Evolutionary conservation across 345 rosid species (phyloP), one percentile per base, ranked within the genome.

Genomic region (Aquilaria yunnanensis): DNA sequence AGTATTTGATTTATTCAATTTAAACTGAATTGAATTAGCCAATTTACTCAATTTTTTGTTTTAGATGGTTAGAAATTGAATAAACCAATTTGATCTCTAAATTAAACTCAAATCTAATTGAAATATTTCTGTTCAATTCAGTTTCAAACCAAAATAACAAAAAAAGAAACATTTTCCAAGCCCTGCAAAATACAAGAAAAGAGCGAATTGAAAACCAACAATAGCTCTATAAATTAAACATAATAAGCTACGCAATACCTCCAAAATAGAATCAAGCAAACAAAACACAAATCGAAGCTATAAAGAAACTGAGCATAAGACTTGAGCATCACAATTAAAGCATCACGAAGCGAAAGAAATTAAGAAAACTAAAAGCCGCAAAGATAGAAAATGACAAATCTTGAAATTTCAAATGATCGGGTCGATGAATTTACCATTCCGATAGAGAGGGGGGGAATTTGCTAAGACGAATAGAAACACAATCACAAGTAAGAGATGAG

Each of bases 381-480:
- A 12, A 54, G 51, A 54, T 63, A 9, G 8, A 54, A 45, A 63
- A 45, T 23, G 50, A 65, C 34, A 7, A 7, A 46, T 34, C 67
- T 66, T 63, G 53, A 59, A 61, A 74, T 55, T 59, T 33, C 57
- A 12, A 64, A 65, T 56, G 46, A 57, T 68, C 69, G 59, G 32
- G 37, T 60, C 57, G 63, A 68, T 57, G 62, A 61, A 16, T 37
- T 37, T 3, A 37, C 43, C 3, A 5, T 61, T 74, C 23, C 47
- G 9, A 12, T 51, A 51, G 48, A 47, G 66, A 57, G 51, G 37
- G 33, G 64, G 57, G 71, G 57, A 76, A 61, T 72, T 64, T 65
- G 71, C 32, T 14, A 67, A 47, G 70, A 65, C 75, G 57, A 66
- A 79, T 65, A 61, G 75, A 69, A 74, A 78, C 79, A 80, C 62